Conservation (phyloP, 352 stramenopile genomes). For the Peronosclerospora sorghi region DNA sequence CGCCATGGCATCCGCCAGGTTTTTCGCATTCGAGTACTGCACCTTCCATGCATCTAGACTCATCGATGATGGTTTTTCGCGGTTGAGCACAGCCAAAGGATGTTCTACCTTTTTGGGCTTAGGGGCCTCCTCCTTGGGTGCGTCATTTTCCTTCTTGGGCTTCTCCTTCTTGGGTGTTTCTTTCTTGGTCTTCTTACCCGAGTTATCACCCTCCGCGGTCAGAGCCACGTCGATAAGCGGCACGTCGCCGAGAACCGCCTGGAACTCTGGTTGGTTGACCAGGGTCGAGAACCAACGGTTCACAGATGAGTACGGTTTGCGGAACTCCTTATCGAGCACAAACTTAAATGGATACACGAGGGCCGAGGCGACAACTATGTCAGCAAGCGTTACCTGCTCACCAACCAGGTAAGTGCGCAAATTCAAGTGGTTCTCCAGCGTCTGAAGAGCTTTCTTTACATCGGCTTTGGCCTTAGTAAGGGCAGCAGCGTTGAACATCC, state of each 20-base stretch:
- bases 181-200: conserved; percentile 22
- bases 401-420: conserved; percentile 88
- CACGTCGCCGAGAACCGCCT: conserved; percentile 86
- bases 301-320: conserved; percentile 82
- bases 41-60: conserved; percentile 88
- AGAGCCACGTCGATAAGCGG: conserved; percentile 68
- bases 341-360: conserved; percentile 94
- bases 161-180: conserved; percentile 27
- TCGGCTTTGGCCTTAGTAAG: conserved; percentile 84
- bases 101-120: conserved; percentile 79
- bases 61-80: conserved; percentile 66
- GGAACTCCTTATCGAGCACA: conserved; percentile 82
- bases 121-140: conserved; percentile 27
- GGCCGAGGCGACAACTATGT: conserved; percentile 83
- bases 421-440: conserved; percentile 84
- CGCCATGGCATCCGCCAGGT: conserved; percentile 79
- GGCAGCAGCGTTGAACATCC: conserved; percentile 63
- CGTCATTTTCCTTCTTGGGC: conserved; percentile 36
- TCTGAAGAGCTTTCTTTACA: conserved; percentile 71
- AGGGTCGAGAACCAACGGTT: conserved; percentile 88
- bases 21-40: conserved; percentile 85
- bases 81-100: conserved; percentile 82
- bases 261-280: conserved; percentile 91
- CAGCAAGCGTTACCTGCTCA: conserved; percentile 88
- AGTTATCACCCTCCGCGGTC: conserved; percentile 46